These are phyloP conservation scores for Cinnamomum micranthum DNA, from an alignment of 164 flowering plant species.

Conservation along the genomic window DNA sequence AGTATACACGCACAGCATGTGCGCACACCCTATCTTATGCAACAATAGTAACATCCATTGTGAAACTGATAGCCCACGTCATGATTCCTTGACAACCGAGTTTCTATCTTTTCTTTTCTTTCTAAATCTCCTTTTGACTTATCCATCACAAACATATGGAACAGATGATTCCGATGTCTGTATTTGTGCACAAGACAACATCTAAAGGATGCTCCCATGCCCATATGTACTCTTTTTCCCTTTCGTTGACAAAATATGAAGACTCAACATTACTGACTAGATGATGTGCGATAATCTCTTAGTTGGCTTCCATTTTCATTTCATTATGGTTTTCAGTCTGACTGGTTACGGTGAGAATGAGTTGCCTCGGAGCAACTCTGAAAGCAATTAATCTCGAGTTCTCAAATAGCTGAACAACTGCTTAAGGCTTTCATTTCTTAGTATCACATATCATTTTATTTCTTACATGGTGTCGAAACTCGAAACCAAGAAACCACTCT, in stretches of 20 bases:
- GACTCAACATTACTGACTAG: neutral
- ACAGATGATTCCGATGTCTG: neutral
- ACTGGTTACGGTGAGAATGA: too few species aligned
- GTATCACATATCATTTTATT: neutral
- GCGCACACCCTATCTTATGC: too few species aligned
- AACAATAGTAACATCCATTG: neutral
- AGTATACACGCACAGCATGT: too few species aligned
- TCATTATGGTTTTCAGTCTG: too few species aligned
- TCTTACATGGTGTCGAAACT: neutral
- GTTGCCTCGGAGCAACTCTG: too few species aligned
- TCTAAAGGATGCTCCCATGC: too few species aligned
- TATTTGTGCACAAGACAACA: too few species aligned
- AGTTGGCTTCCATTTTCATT: neutral
- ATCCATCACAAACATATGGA: neutral
- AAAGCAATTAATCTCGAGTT: too few species aligned
- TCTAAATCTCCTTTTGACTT: neutral
- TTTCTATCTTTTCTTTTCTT: too few species aligned
- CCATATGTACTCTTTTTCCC: too few species aligned
- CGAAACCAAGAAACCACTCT: neutral
- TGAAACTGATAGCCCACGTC: neutral
- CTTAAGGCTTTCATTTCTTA: neutral
- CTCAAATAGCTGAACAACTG: neutral
- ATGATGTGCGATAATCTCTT: neutral
- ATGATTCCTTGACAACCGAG: too few species aligned
- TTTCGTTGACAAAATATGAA: neutral